phyloP scores from a whole-genome alignment of 2,329 filamentous ascomycete genomes.

The Arthroderma sp. region DNA sequence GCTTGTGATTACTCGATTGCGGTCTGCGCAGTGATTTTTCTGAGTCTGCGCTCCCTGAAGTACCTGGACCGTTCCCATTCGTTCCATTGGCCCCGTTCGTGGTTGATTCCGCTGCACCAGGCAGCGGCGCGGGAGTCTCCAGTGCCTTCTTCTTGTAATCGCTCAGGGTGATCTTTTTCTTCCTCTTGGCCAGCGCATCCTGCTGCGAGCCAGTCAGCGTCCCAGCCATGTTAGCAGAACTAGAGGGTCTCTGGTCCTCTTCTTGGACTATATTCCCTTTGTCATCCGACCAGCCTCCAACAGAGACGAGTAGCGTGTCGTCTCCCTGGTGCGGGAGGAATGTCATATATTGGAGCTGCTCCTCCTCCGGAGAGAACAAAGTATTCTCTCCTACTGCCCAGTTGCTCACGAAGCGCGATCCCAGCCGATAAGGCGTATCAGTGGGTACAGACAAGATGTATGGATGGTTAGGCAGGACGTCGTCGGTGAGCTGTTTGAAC shows the following conservation, averaged over 20 bases:
- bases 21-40: not conserved
- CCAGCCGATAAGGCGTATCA: conserved; percentile 35
- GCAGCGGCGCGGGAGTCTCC: conserved; percentile 15
- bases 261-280: conserved; percentile 36
- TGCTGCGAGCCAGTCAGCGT: conserved; percentile 28
- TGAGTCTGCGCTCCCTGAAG: not conserved
- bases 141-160: conserved; percentile 49
- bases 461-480: conserved; percentile 34
- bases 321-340: conserved; percentile 48
- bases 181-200: conserved; percentile 27
- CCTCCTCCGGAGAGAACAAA: conserved; percentile 44
- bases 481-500: conserved; percentile 30
- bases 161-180: conserved; percentile 51
- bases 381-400: conserved; percentile 39
- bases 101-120: not conserved
- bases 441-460: conserved; percentile 38
- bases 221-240: conserved; percentile 31
- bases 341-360: conserved; percentile 51
- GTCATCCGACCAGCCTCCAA: conserved; percentile 44
- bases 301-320: conserved; percentile 40
- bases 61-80: not conserved
- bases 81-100: conserved; percentile 1
- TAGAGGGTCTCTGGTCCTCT: conserved; percentile 21
- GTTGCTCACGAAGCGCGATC: conserved; percentile 32
- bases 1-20: not conserved